phyloP scores from a whole-genome alignment of 192 early-diverging fungal genomes.

The Podochytrium sp. region DNA sequence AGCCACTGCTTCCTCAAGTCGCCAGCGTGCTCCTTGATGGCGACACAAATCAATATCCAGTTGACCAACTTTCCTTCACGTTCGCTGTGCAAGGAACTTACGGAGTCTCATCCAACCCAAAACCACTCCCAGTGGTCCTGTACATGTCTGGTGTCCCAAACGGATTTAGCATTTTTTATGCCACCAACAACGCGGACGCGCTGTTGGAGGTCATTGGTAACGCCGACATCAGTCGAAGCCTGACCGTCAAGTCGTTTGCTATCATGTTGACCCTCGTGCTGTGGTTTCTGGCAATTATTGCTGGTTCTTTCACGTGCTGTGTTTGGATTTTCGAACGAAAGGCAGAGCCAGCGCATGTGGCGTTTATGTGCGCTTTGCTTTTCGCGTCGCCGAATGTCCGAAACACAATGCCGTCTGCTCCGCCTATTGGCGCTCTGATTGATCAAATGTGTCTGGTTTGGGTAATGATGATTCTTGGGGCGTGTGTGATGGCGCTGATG shows the following conservation, averaged over 20 bases:
- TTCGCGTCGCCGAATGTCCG: not conserved
- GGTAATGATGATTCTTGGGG: not conserved
- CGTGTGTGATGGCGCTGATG: not conserved
- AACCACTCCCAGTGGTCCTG: not conserved
- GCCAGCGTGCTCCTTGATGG: not conserved
- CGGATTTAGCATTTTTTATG: not conserved
- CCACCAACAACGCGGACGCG: not conserved
- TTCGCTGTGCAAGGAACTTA: not conserved
- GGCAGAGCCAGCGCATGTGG: not conserved
- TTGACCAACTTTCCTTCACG: not conserved
- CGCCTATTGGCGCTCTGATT: constrained; percentile 5
- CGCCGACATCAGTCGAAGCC: not conserved
- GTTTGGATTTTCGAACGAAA: not conserved
- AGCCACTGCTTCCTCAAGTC: not conserved
- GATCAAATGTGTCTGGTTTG: constrained; percentile 3
- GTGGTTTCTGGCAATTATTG: not conserved
- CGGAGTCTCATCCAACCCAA: not conserved
- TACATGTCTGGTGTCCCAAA: not conserved
- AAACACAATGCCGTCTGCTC: not conserved
- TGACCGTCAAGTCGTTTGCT: not conserved
- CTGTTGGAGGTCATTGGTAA: not conserved
- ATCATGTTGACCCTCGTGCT: not conserved
- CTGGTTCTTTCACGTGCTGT: not conserved
- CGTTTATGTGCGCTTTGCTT: not conserved
- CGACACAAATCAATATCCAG: not conserved